Percentiles rank a stretch among this genome's conserved stretches.
Conservation (phyloP, 2,329 filamentous ascomycete species). For the Cytospora schulzeri region DNA sequence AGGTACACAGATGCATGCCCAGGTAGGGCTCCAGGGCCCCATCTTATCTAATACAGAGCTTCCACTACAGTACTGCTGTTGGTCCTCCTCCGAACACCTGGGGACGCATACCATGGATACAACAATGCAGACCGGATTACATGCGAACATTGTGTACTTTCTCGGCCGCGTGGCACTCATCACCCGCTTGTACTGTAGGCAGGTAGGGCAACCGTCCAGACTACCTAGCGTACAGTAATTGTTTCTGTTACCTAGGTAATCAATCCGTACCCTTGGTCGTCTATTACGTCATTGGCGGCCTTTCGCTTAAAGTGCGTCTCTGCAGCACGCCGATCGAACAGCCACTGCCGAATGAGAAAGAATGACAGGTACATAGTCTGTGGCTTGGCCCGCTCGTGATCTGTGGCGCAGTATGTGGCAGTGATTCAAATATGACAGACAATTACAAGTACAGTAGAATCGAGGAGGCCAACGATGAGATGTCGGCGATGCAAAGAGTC, state of each 20-base stretch:
- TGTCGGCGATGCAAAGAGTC: background rate
- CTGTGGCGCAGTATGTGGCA: background rate
- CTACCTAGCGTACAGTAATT: too few species aligned
- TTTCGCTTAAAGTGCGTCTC: background rate
- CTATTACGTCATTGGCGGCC: background rate
- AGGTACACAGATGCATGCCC: too few species aligned
- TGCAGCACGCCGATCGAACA: background rate
- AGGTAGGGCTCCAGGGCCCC: too few species aligned
- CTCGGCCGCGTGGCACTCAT: background rate
- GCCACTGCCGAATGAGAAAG: too few species aligned
- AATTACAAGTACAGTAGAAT: background rate
- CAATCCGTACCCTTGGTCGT: background rate
- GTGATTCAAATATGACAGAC: background rate
- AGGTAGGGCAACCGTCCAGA: too few species aligned
- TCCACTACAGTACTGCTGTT: too few species aligned
- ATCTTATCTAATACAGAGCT: too few species aligned
- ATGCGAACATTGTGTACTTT: background rate
- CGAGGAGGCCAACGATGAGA: background rate
- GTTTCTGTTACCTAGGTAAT: too few species aligned
- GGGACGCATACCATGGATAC: background rate
- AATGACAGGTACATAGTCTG: background rate
- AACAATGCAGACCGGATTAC: background rate
- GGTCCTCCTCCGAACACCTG: too few species aligned
- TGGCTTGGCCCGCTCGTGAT: background rate
- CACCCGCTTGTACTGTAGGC: too few species aligned